phyloP scores from a whole-genome alignment of 1,284 basidiomycete genomes.

The Ceratobasidium sp. region DNA sequence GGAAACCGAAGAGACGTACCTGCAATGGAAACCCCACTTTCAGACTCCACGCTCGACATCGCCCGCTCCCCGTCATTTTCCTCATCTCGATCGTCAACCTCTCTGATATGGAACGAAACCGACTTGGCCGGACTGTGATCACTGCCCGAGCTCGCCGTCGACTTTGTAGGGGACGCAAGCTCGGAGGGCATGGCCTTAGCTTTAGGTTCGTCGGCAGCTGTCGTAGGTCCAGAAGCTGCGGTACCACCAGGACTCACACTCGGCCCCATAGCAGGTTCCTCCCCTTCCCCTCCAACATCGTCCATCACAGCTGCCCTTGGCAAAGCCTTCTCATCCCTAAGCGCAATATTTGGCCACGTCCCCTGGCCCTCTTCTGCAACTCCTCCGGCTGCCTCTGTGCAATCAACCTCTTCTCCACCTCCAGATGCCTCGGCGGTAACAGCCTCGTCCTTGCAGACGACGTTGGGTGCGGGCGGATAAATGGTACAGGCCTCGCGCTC shows the following conservation, averaged over 20 bases:
- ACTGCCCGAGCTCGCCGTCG: background rate
- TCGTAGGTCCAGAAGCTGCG: background rate
- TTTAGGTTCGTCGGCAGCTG: too few species aligned
- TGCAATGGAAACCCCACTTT: background rate
- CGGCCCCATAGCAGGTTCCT: background rate
- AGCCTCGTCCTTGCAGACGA: constrained; percentile 22
- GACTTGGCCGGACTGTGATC: background rate
- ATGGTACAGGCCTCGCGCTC: background rate
- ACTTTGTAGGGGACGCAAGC: background rate
- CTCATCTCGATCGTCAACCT: background rate
- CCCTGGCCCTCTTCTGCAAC: background rate
- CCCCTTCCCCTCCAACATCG: background rate
- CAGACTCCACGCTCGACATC: constrained; percentile 18
- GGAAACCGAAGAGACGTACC: background rate
- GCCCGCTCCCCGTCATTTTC: background rate
- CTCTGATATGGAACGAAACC: constrained; percentile 11
- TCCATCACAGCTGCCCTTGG: background rate
- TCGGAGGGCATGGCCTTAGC: too few species aligned
- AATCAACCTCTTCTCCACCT: background rate
- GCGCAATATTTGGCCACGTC: constrained; percentile 3
- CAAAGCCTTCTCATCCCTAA: background rate
- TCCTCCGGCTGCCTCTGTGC: background rate
- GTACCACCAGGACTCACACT: background rate
- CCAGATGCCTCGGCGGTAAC: background rate
- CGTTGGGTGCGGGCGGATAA: constrained; percentile 27